Evolutionary conservation across 192 early-diverging fungal species (phyloP).

Genomic region (Coemansia sp.): DNA sequence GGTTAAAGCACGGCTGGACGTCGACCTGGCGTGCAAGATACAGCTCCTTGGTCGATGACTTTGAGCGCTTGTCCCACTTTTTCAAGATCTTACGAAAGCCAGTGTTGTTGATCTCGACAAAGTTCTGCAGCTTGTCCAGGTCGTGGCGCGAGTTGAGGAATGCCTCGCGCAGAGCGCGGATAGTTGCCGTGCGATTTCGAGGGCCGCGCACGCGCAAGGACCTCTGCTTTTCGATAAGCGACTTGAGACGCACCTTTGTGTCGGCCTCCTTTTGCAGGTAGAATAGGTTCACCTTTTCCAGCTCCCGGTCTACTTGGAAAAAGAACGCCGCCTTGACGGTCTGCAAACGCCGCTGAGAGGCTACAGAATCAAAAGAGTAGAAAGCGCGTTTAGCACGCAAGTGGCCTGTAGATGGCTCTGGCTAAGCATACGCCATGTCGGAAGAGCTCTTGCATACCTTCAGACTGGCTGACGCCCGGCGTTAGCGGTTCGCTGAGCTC

Average conservation of each 20-base stretch:
- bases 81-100: slow-evolving; percentile 99
- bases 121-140: slow-evolving; percentile 96
- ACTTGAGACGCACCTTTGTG: slow-evolving; percentile 84
- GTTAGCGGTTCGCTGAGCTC: slow-evolving; percentile 60
- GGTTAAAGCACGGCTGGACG: slow-evolving; percentile 97
- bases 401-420: background rate
- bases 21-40: slow-evolving; percentile 98
- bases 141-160: slow-evolving; percentile 92
- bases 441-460: slow-evolving; percentile 26
- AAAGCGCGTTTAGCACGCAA: background rate
- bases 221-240: slow-evolving; percentile 81
- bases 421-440: no score
- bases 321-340: slow-evolving; percentile 96
- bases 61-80: slow-evolving; percentile 99
- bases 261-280: slow-evolving; percentile 97
- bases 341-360: slow-evolving; percentile 60
- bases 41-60: slow-evolving; percentile 96
- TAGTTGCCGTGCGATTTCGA: slow-evolving; percentile 59
- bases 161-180: slow-evolving; percentile 83
- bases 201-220: slow-evolving; percentile 60
- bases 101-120: slow-evolving; percentile 94
- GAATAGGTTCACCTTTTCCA: slow-evolving; percentile 98
- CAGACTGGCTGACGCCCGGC: slow-evolving; percentile 30
- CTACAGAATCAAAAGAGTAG: background rate
- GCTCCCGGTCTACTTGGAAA: slow-evolving; percentile 95